Base-by-base conservation (phyloP, 352 stramenopile species). In the Pythium myriotylum region DNA sequence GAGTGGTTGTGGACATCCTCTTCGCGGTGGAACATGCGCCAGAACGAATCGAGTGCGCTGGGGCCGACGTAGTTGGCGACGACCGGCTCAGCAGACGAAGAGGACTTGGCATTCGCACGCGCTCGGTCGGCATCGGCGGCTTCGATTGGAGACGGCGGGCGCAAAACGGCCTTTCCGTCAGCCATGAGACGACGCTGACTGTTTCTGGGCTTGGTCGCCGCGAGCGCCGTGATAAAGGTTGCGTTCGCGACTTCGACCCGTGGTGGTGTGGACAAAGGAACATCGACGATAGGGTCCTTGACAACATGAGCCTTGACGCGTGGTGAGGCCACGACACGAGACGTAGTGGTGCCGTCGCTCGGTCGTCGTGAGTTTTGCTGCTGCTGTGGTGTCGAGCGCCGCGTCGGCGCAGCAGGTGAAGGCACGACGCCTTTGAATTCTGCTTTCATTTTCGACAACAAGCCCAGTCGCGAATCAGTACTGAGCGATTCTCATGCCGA, bases 1-100 rank as follows among this genome's bases (percentile, higher is more conserved):
- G 74, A 74, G 65, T 87, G 76, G 64, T 87, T 85, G 57, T 76
- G 72, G 27, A 86, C 69, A 0, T 62, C 71, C 47, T 90, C 79
- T 46, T 93, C 76, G 2, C 74, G 77, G 29, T 91, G 84, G 54
- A 93, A 93, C 45, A 89, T 76, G 26, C 54, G 59, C 81, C 84
- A 93, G 65, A 91, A 91, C 23, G 71, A 62, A 13, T 79, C 62
- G 54, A 93, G 72, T 4, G 81, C 81, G 4, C 85, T 70, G 19
- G 23, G 16, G 20, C 81, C 84, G 43, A 89, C 76, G 73, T 93
- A 90, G 54, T 89, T 90, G 42, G 67, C 59, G 20, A 68, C 62
- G 4, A 61, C 48, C 0, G 70, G 66, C 45, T 79, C 67, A 3
- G 37, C 29, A 43, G 22, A 62, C 16, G 35, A 37, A 47, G 17